Conservation (phyloP, 2,329 filamentous ascomycete genomes). For the Cytospora mali region DNA sequence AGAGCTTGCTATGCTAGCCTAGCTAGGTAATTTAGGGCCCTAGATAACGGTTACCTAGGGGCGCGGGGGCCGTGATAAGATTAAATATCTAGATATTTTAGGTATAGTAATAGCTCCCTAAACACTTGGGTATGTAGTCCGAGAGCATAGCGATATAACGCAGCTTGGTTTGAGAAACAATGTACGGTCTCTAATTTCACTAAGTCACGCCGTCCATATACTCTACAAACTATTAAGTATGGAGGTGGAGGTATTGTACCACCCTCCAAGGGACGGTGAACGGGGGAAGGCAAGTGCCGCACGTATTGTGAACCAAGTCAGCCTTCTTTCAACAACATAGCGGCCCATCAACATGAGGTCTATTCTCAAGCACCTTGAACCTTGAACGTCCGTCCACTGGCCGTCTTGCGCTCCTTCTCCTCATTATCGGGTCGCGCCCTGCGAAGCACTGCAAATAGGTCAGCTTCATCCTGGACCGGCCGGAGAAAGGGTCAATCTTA, state of each 20-base stretch:
- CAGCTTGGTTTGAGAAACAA: neutral
- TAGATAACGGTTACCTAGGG: too few species aligned
- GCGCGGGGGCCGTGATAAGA: too few species aligned
- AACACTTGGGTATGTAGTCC: neutral
- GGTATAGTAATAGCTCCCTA: neutral
- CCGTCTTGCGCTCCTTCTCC: conserved; percentile 97
- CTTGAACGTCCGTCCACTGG: conserved; percentile 91
- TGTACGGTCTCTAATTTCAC: neutral
- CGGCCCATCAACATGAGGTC: neutral
- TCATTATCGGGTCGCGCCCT: conserved; percentile 93
- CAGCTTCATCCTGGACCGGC: conserved; percentile 33
- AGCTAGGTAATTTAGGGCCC: too few species aligned
- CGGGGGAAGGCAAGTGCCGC: too few species aligned
- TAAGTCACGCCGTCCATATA: neutral
- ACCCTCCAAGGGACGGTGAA: neutral
- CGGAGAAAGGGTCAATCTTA: conserved; percentile 45
- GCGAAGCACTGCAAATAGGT: conserved; percentile 72
- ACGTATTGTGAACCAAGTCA: neutral
- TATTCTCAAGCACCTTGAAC: conserved; percentile 44
- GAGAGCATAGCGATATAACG: neutral
- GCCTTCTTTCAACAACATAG: neutral
- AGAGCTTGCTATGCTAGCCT: too few species aligned
- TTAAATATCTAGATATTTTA: neutral
- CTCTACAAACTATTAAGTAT: neutral
- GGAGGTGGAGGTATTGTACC: neutral